phyloP scores from a whole-genome alignment of 2,329 filamentous ascomycete genomes.

The Metarhizium brunneum region DNA sequence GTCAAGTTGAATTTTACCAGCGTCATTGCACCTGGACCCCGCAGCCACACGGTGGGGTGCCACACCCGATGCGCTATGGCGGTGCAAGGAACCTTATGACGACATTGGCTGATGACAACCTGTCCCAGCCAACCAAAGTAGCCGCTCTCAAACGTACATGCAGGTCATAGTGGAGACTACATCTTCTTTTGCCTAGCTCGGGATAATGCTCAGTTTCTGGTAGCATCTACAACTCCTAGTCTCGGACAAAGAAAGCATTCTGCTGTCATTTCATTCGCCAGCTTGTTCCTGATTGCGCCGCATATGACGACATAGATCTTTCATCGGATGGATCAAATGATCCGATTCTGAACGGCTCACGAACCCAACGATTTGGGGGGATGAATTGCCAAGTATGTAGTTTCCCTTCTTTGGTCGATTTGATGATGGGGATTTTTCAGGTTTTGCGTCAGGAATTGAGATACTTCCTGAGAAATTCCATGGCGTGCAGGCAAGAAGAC shows the following conservation, averaged over 20 bases:
- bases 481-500: neutral
- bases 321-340: neutral
- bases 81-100: neutral
- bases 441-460: neutral
- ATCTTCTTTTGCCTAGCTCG: neutral
- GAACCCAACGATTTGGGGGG: neutral
- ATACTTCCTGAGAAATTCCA: neutral
- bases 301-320: conserved; percentile 1
- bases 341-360: neutral
- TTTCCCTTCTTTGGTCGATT: neutral
- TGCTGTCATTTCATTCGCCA: neutral
- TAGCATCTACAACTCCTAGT: too few relatives aligned
- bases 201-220: neutral
- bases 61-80: neutral
- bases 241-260: neutral
- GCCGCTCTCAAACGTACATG: too few relatives aligned
- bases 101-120: conserved; percentile 1
- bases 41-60: neutral
- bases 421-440: neutral
- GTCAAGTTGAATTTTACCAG: neutral
- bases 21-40: conserved; percentile 1
- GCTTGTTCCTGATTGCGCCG: neutral
- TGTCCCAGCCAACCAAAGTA: neutral
- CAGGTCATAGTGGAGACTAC: too few relatives aligned
- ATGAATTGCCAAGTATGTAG: neutral